These are phyloP conservation scores for Dendryphion nanum DNA, from an alignment of 2,329 filamentous ascomycete genomes.

Conservation along the genomic window DNA sequence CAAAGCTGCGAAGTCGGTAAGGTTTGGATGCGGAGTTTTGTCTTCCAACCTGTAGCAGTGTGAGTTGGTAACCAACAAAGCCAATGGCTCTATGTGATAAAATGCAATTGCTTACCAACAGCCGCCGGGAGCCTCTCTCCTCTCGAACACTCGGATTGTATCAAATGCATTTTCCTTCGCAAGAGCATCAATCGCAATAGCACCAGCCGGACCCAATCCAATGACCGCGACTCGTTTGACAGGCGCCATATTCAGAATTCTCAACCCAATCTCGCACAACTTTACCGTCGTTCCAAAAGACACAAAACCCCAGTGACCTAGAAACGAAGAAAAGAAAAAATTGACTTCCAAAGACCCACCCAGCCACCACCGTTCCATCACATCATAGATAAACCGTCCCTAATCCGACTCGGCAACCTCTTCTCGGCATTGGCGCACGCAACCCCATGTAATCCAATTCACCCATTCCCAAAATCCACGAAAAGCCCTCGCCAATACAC, in stretches of 20 bases:
- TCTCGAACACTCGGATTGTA: slow-evolving; percentile 60
- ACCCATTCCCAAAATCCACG: no score
- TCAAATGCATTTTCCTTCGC: slow-evolving; percentile 60
- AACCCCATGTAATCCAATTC: no score
- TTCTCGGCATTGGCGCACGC: no score
- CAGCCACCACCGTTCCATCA: no score
- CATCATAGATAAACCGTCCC: no score
- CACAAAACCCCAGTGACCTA: no score
- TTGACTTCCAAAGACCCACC: no score
- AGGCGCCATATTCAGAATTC: slow-evolving; percentile 9
- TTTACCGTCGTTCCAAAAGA: no score
- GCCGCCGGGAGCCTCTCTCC: slow-evolving; percentile 58
- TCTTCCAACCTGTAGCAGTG: slow-evolving; percentile 21
- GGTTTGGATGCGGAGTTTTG: slow-evolving; percentile 14
- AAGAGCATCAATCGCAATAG: slow-evolving; percentile 60
- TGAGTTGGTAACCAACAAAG: neutral
- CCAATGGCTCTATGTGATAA: neutral
- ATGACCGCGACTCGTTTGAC: slow-evolving; percentile 55
- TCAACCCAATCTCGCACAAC: no score
- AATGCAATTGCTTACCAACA: slow-evolving; percentile 65
- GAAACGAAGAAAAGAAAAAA: no score
- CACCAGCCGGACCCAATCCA: slow-evolving; percentile 60
- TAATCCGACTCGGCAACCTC: no score
- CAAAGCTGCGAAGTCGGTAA: slow-evolving; percentile 17
- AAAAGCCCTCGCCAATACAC: no score